Evolutionary conservation across 129 eudicot species (phyloP).

Genomic region (Flaveria ramosissima): DNA sequence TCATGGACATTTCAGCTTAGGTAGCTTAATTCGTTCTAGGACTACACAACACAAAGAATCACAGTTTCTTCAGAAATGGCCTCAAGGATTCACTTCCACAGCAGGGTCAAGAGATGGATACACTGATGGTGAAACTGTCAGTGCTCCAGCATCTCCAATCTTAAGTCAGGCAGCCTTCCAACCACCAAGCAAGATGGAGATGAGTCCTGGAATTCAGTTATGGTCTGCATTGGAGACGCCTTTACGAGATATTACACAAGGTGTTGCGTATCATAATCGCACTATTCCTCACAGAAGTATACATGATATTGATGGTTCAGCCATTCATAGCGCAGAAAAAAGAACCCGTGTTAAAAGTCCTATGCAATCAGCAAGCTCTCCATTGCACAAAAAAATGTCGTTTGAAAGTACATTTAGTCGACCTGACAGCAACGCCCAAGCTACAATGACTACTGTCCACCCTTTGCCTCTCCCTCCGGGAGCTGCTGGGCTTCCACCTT

Average conservation of each 20-base stretch:
- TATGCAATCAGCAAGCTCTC: constrained; percentile 43
- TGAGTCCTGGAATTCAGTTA: constrained; percentile 35
- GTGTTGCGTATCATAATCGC: constrained; percentile 29
- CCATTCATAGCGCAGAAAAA: constrained; percentile 33
- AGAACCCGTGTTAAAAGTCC: constrained; percentile 32
- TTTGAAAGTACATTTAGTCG: constrained; percentile 34
- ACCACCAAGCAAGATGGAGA: constrained; percentile 25
- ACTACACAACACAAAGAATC: constrained; percentile 42
- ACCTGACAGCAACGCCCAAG: constrained; percentile 48
- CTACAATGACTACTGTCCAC: constrained; percentile 49
- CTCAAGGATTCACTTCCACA: constrained; percentile 19
- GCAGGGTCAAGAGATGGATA: constrained; percentile 29
- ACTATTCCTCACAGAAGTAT: constrained; percentile 25
- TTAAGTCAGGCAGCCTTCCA: constrained; percentile 45
- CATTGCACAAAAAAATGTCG: constrained; percentile 38
- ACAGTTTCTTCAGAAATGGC: constrained; percentile 23
- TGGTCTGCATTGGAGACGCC: constrained; percentile 64
- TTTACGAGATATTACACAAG: constrained; percentile 22
- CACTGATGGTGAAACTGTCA: constrained; percentile 33
- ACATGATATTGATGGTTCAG: constrained; percentile 38
- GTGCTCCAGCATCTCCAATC: constrained; percentile 50
- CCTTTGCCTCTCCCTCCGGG: constrained; percentile 95
- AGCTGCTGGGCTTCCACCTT: constrained; percentile 39
- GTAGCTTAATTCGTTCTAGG: constrained; percentile 36
- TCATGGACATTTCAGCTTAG: constrained; percentile 31